Percentiles rank a stretch among this genome's conserved stretches.
phyloP scores from a whole-genome alignment of 345 rosid species.

The Brassica juncea region DNA sequence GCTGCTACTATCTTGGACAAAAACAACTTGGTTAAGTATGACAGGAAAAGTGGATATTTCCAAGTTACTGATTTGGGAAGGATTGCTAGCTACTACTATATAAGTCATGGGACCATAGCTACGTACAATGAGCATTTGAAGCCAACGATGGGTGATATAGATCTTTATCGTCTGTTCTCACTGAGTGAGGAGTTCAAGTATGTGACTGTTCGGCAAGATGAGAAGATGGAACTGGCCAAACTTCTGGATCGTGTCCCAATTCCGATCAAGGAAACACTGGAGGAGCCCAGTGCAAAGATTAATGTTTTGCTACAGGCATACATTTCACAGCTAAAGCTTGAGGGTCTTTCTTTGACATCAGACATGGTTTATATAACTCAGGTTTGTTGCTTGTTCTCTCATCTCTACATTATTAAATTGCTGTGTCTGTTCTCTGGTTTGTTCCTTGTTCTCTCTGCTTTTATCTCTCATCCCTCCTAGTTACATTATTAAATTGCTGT shows the following conservation, averaged over 20 bases:
- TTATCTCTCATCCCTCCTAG: too few relatives aligned
- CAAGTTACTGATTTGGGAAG: slow-evolving; percentile 99
- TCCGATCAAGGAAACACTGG: slow-evolving; percentile 92
- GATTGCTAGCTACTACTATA: slow-evolving; percentile 96
- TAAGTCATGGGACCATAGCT: slow-evolving; percentile 88
- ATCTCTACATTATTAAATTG: background rate
- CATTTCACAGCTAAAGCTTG: slow-evolving; percentile 94
- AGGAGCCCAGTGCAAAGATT: slow-evolving; percentile 95
- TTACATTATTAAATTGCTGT: too few relatives aligned
- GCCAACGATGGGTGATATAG: slow-evolving; percentile 97
- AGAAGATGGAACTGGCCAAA: slow-evolving; percentile 98
- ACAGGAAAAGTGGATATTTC: slow-evolving; percentile 90
- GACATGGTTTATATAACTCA: slow-evolving; percentile 96
- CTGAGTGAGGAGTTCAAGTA: slow-evolving; percentile 94
- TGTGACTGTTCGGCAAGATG: slow-evolving; percentile 94
- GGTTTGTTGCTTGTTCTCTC: slow-evolving; percentile 43
- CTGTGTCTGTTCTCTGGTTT: too few relatives aligned
- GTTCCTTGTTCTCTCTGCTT: too few relatives aligned
- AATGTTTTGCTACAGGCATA: slow-evolving; percentile 94
- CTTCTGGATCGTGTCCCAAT: slow-evolving; percentile 92
- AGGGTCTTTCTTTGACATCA: slow-evolving; percentile 90
- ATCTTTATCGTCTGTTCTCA: slow-evolving; percentile 81
- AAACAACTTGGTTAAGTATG: slow-evolving; percentile 87
- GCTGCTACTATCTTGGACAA: slow-evolving; percentile 91
- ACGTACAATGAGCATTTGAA: slow-evolving; percentile 91